These are phyloP conservation scores for Gnaphalium uliginosum DNA, from an alignment of 129 eudicot species.

Conservation along the genomic window DNA sequence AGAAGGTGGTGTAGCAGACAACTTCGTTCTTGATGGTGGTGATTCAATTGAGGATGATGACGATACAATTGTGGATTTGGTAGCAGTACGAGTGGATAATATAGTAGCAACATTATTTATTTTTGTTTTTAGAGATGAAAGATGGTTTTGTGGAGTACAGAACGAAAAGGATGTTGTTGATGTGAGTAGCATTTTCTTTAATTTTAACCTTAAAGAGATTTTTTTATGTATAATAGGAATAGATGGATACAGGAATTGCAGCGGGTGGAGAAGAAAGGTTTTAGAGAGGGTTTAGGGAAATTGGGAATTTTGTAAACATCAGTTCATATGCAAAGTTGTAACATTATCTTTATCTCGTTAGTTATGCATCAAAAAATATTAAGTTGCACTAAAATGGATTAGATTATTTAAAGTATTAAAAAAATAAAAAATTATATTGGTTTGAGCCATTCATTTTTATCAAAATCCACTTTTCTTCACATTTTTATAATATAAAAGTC, in stretches of 20 bases:
- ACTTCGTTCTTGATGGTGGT: slow-evolving; percentile 32
- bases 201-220: neutral
- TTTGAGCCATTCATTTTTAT: no score
- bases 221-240: neutral
- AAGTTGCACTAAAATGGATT: no score
- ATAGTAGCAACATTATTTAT: slow-evolving; percentile 9
- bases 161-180: slow-evolving; percentile 28
- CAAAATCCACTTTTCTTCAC: no score
- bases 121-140: slow-evolving; percentile 23
- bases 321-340: no score
- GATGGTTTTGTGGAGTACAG: slow-evolving; percentile 22
- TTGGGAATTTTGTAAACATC: neutral
- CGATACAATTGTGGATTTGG: slow-evolving; percentile 15
- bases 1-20: slow-evolving; percentile 46
- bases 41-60: slow-evolving; percentile 29
- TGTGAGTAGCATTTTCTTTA: slow-evolving; percentile 33
- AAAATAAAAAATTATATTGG: no score
- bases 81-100: slow-evolving; percentile 21
- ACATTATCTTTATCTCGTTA: no score
- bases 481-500: no score
- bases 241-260: neutral
- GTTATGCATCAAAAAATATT: no score
- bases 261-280: slow-evolving; percentile 1
- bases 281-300: neutral
- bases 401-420: no score